Evolutionary conservation across 352 stramenopile species (phyloP).

Genomic region (Globisporangium solare): DNA sequence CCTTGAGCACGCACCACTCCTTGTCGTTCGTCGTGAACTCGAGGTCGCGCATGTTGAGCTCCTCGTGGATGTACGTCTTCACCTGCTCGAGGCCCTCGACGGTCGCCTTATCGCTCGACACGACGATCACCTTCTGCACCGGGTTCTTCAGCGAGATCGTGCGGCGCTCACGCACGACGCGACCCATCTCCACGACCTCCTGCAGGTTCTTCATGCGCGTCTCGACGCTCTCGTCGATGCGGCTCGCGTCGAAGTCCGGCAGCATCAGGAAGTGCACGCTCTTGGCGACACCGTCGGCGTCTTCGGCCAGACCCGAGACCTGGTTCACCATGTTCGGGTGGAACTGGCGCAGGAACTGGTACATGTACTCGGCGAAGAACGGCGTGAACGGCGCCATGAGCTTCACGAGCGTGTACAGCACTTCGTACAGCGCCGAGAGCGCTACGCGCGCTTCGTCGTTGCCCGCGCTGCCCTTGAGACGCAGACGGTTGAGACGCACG

Average conservation of each 20-base stretch:
- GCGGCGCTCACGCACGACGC: conserved; percentile 94
- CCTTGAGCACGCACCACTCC: conserved; percentile 91
- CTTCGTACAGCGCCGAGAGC: conserved; percentile 97
- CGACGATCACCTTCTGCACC: conserved; percentile 95
- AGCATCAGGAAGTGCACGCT: conserved; percentile 97
- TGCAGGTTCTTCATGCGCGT: conserved; percentile 95
- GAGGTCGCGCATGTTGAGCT: conserved; percentile 96
- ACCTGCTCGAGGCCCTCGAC: conserved; percentile 77
- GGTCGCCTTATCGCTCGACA: conserved; percentile 83
- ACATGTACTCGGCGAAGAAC: conserved; percentile 99
- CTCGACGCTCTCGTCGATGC: conserved; percentile 93
- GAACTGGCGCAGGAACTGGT: conserved; percentile 97
- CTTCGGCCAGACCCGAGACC: conserved; percentile 55
- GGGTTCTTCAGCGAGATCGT: conserved; percentile 97
- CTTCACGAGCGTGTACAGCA: conserved; percentile 92
- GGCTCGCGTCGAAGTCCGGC: conserved; percentile 89
- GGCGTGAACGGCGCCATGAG: conserved; percentile 99
- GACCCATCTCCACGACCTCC: conserved; percentile 95
- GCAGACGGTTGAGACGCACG: conserved; percentile 97
- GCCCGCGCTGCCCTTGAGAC: conserved; percentile 94
- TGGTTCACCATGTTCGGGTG: conserved; percentile 86
- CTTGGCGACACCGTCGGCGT: conserved; percentile 89
- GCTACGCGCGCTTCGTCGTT: conserved; percentile 81
- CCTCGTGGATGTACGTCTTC: conserved; percentile 94
- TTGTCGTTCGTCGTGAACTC: conserved; percentile 88